Evolutionary conservation across 192 early-diverging fungal genomes (phyloP), one percentile per base, ranked within the genome.

Genomic region (Coemansia sp.): DNA sequence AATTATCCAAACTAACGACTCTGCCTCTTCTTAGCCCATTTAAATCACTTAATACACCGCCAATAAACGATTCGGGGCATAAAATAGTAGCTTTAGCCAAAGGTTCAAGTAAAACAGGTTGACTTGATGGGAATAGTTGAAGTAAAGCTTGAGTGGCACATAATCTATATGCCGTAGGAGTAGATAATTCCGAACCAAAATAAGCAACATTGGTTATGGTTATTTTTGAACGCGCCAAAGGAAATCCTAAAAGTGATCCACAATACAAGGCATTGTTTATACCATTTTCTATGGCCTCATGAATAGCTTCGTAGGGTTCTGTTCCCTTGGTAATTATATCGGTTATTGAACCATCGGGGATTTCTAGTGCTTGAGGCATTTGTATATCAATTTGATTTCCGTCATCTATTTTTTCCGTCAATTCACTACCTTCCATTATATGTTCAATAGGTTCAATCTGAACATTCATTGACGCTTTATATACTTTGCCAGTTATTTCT

Each of bases 211-310:
- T 39, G 23, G 79, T 42, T 3, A 81, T 59, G n/a, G 65, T 44
- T 28, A 93, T 65, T 37, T 67, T 37, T 22, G 88, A 35, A 44
- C 81, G 77, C 3, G 85, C 78, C 20, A 93, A 62, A 0, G 90
- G 88, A 58, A 87, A 93, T 0, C 90, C 89, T 2, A 93, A 62
- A 10, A 95, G 50, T 1, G 88, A 78, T 33, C 94, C 94, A 19
- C 90, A 80, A 17, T 75, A 77, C 18, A 93, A 55, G 1, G 85
- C 88, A 2, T 77, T 80, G 7, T 78, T 34, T 19, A 92, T 74
- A 25, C 92, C 94, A 5, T 72, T 80, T 8, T 64, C 60, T 7
- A 93, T 54, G 0, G 93, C 85, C 2, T 51, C 50, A 19, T 44
- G 38, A 2, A 81, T 54, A 10, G 70, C 47, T 33, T 57, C 45